phyloP scores from a whole-genome alignment of 1,139 yeast species.

The Pichia sp. region DNA sequence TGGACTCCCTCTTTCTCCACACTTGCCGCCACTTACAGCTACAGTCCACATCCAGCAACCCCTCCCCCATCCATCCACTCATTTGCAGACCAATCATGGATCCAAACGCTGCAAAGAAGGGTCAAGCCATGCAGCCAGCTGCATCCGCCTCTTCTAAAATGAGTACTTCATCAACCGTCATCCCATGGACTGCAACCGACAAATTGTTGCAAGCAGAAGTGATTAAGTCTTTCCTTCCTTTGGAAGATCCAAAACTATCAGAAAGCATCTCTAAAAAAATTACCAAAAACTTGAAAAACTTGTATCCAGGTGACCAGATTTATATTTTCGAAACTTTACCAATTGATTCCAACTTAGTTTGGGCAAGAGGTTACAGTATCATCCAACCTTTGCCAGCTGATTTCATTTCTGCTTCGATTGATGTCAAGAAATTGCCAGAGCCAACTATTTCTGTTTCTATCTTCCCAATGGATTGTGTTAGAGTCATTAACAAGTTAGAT shows the following conservation, averaged over 20 bases:
- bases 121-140: conserved; percentile 1
- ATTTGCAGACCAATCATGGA: background rate
- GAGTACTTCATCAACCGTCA: background rate
- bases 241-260: conserved; percentile 26
- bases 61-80: too few species aligned
- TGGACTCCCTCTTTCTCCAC: too few species aligned
- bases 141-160: conserved; percentile 2
- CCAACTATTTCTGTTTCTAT: conserved; percentile 49
- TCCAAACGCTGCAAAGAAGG: background rate
- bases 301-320: conserved; percentile 81
- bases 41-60: background rate
- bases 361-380: conserved; percentile 80
- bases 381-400: conserved; percentile 67
- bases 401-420: conserved; percentile 59
- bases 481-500: conserved; percentile 35
- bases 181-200: conserved; percentile 15
- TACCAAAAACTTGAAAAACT: conserved; percentile 42
- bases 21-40: too few species aligned
- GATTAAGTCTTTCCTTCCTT: conserved; percentile 59
- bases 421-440: conserved; percentile 62
- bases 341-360: conserved; percentile 26
- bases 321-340: conserved; percentile 66
- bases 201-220: conserved; percentile 30
- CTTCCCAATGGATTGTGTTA: conserved; percentile 59
- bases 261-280: conserved; percentile 14